Percentiles rank a stretch among this genome's conserved stretches.
Conservation (phyloP, 2,329 filamentous ascomycete species). For the Alternaria sp. region DNA sequence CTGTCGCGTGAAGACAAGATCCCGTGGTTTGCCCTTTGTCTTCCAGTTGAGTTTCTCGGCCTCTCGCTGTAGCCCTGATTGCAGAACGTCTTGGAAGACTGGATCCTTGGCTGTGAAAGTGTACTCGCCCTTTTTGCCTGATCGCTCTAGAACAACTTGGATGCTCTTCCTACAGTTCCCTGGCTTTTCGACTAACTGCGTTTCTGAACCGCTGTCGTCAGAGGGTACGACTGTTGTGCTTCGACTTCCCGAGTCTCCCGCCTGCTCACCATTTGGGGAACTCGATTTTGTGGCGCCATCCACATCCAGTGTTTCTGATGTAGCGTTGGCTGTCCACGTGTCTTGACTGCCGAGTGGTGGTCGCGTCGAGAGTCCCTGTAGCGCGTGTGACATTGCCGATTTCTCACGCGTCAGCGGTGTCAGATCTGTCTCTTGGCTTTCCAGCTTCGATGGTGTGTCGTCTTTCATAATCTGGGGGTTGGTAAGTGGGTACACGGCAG, state of each 20-base stretch:
- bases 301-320: conserved; percentile 45
- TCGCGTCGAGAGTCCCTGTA: conserved; percentile 39
- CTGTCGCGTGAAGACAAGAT: conserved; percentile 75
- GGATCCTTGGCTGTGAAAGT: conserved; percentile 61
- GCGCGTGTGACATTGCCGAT: conserved; percentile 40
- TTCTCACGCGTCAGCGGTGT: conserved; percentile 28
- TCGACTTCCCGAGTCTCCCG: conserved; percentile 45
- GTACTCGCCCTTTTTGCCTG: conserved; percentile 58
- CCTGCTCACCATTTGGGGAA: conserved; percentile 48
- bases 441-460: conserved; percentile 14
- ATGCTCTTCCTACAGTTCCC: conserved; percentile 52
- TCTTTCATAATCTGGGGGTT: not conserved
- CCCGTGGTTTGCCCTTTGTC: conserved; percentile 55
- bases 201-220: conserved; percentile 33
- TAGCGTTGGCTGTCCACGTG: conserved; percentile 41
- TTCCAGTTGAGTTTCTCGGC: conserved; percentile 45
- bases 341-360: conserved; percentile 29
- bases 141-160: conserved; percentile 58
- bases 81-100: conserved; percentile 58
- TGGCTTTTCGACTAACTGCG: conserved; percentile 12
- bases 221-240: conserved; percentile 40
- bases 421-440: conserved; percentile 19
- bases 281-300: conserved; percentile 55
- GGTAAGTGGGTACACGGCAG: not conserved
- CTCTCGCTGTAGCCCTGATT: conserved; percentile 55